These are phyloP conservation scores for Nicotiana rustica DNA, from an alignment of 305 asterid genomes.

Conservation along the genomic window DNA sequence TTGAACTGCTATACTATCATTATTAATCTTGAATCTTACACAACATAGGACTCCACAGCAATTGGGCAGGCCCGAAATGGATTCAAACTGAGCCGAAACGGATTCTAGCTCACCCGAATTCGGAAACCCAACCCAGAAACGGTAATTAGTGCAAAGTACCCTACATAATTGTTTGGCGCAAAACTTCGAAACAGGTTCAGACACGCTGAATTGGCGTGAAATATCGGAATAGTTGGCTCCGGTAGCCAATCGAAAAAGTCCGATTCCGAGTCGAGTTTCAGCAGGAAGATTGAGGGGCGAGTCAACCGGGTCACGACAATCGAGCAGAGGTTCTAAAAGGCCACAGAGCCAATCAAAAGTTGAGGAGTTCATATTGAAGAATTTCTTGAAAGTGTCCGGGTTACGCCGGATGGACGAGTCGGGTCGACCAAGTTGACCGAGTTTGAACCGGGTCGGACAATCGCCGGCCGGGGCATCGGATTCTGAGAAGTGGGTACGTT, in stretches of 20 bases:
- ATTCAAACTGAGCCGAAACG: slow-evolving; percentile 62
- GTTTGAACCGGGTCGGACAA: slow-evolving; percentile 33
- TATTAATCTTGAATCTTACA: slow-evolving; percentile 52
- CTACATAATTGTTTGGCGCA: slow-evolving; percentile 89
- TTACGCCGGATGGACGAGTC: slow-evolving; percentile 43
- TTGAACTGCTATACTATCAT: slow-evolving; percentile 66
- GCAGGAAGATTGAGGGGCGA: slow-evolving; percentile 65
- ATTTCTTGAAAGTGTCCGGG: slow-evolving; percentile 65
- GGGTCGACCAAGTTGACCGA: slow-evolving; percentile 32
- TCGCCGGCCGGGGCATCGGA: slow-evolving; percentile 40
- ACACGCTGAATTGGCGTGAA: slow-evolving; percentile 57
- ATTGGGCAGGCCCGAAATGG: slow-evolving; percentile 74
- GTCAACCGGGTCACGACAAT: slow-evolving; percentile 84
- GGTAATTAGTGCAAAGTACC: slow-evolving; percentile 83
- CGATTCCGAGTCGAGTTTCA: slow-evolving; percentile 77
- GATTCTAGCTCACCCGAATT: slow-evolving; percentile 56
- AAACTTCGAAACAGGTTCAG: slow-evolving; percentile 58
- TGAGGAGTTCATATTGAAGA: slow-evolving; percentile 66
- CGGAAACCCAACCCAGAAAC: slow-evolving; percentile 91
- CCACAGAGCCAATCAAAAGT: slow-evolving; percentile 92
- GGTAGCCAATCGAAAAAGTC: slow-evolving; percentile 75
- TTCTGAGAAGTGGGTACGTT: slow-evolving; percentile 45
- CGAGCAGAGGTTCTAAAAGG: slow-evolving; percentile 85
- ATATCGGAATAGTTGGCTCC: slow-evolving; percentile 70
- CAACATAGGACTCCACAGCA: slow-evolving; percentile 77